Evolutionary conservation across 768 basidiomycete genomes (phyloP).

Genomic region (Lentinula lateritia): DNA sequence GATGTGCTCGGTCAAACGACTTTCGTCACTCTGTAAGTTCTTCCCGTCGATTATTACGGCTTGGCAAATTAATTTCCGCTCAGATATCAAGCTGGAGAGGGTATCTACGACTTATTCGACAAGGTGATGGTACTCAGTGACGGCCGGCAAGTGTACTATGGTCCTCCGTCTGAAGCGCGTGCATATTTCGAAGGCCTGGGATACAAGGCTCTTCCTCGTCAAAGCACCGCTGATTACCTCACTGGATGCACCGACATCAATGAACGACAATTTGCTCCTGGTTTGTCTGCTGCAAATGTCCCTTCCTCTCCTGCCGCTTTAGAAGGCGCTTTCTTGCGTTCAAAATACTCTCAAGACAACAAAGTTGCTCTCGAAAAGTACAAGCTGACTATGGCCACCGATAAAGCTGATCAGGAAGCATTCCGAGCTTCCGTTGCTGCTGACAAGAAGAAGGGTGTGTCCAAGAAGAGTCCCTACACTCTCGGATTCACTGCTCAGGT

Average conservation of each 20-base stretch:
- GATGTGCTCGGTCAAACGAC: constrained; percentile 78
- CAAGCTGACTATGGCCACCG: constrained; percentile 49
- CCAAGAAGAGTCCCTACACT: constrained; percentile 78
- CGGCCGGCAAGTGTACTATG: constrained; percentile 79
- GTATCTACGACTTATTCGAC: constrained; percentile 74
- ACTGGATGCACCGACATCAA: constrained; percentile 82
- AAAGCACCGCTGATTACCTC: constrained; percentile 83
- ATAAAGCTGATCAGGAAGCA: constrained; percentile 63
- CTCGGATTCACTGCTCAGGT: constrained; percentile 75
- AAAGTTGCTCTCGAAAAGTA: constrained; percentile 48
- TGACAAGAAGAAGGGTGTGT: constrained; percentile 76
- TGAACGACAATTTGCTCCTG: constrained; percentile 74
- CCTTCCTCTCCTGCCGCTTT: constrained; percentile 67
- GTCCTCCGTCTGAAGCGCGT: constrained; percentile 67
- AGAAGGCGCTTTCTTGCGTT: constrained; percentile 54
- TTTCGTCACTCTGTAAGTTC: constrained; percentile 65
- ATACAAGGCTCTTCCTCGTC: constrained; percentile 69
- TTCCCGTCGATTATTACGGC: not conserved
- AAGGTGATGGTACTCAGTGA: constrained; percentile 82
- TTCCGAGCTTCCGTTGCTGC: constrained; percentile 73
- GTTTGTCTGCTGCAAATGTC: constrained; percentile 49
- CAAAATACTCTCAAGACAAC: constrained; percentile 38
- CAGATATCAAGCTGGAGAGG: constrained; percentile 79
- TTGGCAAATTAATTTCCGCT: constrained; percentile 3
- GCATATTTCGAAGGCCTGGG: constrained; percentile 75